A percentile compares a stretch with the other conserved stretches of the same genome.
These are phyloP conservation scores for Diplocarpon rosae DNA, from an alignment of 2,329 filamentous ascomycete species.

Conservation along the genomic window DNA sequence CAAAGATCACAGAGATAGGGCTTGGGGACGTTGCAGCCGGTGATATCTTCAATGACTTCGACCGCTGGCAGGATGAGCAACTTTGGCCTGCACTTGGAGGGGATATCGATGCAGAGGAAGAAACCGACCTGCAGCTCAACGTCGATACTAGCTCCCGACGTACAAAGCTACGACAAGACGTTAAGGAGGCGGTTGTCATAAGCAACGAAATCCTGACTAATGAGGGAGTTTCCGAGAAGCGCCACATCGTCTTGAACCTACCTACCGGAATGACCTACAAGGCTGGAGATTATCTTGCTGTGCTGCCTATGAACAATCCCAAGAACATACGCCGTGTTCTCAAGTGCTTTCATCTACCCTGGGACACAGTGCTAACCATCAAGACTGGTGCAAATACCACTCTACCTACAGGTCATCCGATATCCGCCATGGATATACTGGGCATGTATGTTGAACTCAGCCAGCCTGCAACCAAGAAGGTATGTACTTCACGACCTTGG, in stretches of 20 bases:
- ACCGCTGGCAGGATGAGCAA: slow-evolving; percentile 52
- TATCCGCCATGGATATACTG: slow-evolving; percentile 42
- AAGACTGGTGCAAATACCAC: slow-evolving; percentile 24
- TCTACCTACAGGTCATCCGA: slow-evolving; percentile 34
- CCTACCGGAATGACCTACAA: slow-evolving; percentile 7
- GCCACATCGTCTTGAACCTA: slow-evolving; percentile 38
- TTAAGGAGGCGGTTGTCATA: slow-evolving; percentile 49
- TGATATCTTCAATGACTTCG: slow-evolving; percentile 59
- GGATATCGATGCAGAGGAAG: slow-evolving; percentile 10
- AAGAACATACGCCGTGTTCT: slow-evolving; percentile 29
- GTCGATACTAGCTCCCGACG: slow-evolving; percentile 17
- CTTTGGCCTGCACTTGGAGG: slow-evolving; percentile 34
- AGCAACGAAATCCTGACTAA: slow-evolving; percentile 41
- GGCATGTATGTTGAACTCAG: slow-evolving; percentile 48
- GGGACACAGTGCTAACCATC: slow-evolving; percentile 45
- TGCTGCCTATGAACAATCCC: slow-evolving; percentile 8
- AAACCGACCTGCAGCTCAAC: slow-evolving; percentile 14
- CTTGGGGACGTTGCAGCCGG: slow-evolving; percentile 22
- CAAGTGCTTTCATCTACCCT: slow-evolving; percentile 43
- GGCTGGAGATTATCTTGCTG: slow-evolving; percentile 11
- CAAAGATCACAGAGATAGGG: slow-evolving; percentile 5
- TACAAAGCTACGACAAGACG: slow-evolving; percentile 44
- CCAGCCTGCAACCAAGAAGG: slow-evolving; percentile 43
- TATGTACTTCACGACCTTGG: neutral
- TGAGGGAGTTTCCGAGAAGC: slow-evolving; percentile 43